These are phyloP conservation scores for Areca catechu DNA, from an alignment of 176 grass and related monocot genomes.

Conservation along the genomic window DNA sequence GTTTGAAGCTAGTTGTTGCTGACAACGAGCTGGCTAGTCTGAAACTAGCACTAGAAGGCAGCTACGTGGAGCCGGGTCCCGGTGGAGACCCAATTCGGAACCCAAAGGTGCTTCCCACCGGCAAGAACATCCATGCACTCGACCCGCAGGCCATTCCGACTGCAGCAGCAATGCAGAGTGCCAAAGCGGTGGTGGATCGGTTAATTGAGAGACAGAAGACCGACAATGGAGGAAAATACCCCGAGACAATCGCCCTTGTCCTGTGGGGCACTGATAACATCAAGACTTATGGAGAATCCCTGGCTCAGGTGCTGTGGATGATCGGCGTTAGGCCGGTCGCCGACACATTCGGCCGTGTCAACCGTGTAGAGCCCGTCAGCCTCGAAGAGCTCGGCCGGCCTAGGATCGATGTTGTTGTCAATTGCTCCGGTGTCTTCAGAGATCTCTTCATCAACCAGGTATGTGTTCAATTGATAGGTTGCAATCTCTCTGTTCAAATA, in stretches of 20 bases:
- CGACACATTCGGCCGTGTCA: conserved; percentile 86
- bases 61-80: conserved; percentile 85
- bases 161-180: conserved; percentile 82
- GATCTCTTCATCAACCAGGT: conserved; percentile 99
- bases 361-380: conserved; percentile 83
- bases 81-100: conserved; percentile 93
- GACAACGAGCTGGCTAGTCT: conserved; percentile 84
- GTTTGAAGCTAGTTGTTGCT: conserved; percentile 72
- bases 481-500: too few relatives aligned
- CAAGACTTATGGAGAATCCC: conserved; percentile 95
- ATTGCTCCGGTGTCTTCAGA: conserved; percentile 96
- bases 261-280: conserved; percentile 98
- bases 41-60: conserved; percentile 86
- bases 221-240: conserved; percentile 81
- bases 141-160: conserved; percentile 95
- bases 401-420: conserved; percentile 89
- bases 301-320: conserved; percentile 96
- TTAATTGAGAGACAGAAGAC: conserved; percentile 81
- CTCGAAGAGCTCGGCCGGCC: conserved; percentile 93
- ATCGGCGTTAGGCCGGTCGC: conserved; percentile 68
- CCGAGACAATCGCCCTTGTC: conserved; percentile 96
- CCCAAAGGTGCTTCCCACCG: conserved; percentile 93
- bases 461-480: not conserved
- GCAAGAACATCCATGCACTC: conserved; percentile 97
- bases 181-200: conserved; percentile 81